Evolutionary conservation across 164 flowering plant species (phyloP).

Genomic region (Macadamia integrifolia): DNA sequence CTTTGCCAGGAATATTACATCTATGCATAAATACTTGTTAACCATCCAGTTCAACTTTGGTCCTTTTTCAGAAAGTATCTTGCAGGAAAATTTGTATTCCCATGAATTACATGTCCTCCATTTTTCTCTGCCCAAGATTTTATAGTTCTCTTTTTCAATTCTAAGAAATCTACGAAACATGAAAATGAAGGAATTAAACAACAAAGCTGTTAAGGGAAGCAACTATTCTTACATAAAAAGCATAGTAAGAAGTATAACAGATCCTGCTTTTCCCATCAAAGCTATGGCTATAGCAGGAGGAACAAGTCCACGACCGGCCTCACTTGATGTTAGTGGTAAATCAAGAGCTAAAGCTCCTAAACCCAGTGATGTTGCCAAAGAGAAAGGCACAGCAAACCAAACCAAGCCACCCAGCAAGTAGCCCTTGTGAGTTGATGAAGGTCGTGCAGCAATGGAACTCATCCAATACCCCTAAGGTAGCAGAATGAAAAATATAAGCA

Average conservation of each 20-base stretch:
- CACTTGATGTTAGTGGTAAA: constrained; percentile 69
- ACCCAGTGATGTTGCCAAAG: constrained; percentile 76
- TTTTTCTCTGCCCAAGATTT: too few relatives aligned
- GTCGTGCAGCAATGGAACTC: constrained; percentile 93
- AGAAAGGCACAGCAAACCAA: constrained; percentile 96
- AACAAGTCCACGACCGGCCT: constrained; percentile 82
- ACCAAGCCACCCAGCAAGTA: constrained; percentile 89
- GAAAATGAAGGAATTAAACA: not conserved
- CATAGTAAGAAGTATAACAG: constrained; percentile 89
- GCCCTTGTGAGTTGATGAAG: constrained; percentile 95
- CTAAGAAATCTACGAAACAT: not conserved
- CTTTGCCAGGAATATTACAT: not conserved
- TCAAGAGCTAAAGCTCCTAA: constrained; percentile 89
- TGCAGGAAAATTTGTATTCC: too few relatives aligned
- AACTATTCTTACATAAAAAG: constrained; percentile 73
- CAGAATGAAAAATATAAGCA: not conserved
- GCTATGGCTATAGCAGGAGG: constrained; percentile 95
- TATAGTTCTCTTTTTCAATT: too few relatives aligned
- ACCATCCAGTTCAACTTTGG: too few relatives aligned
- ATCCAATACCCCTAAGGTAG: constrained; percentile 82
- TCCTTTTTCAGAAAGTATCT: too few relatives aligned
- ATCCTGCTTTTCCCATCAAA: constrained; percentile 91
- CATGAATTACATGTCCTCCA: too few relatives aligned
- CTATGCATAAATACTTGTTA: too few relatives aligned
- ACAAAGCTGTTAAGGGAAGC: not conserved